Evolutionary conservation across 495 filamentous ascomycete genomes (phyloP).

Genomic region (Podospora conica): DNA sequence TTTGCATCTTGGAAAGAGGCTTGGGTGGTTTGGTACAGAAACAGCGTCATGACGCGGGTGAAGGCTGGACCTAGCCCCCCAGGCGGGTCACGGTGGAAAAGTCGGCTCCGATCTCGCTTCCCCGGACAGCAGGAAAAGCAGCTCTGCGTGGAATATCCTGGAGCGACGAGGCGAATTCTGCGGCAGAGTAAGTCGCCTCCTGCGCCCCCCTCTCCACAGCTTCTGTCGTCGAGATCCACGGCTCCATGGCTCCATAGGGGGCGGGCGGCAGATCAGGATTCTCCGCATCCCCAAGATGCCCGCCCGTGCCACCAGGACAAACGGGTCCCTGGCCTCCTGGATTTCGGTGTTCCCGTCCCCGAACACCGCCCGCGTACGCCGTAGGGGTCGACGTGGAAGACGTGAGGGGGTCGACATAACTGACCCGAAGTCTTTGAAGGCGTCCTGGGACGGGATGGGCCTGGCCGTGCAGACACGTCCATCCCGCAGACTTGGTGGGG

Average conservation of each 20-base stretch:
- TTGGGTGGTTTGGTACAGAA: not conserved
- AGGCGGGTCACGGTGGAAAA: not conserved
- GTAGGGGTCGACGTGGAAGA: too few relatives aligned
- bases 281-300: not conserved
- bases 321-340: not conserved
- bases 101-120: constrained; percentile 6
- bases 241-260: not conserved
- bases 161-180: not conserved
- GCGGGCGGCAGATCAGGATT: not conserved
- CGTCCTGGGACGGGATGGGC: not conserved
- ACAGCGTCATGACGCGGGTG: not conserved
- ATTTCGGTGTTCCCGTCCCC: not conserved
- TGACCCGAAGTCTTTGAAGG: not conserved
- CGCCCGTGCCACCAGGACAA: not conserved
- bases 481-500: not conserved
- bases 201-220: not conserved
- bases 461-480: not conserved
- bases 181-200: not conserved
- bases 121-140: constrained; percentile 1
- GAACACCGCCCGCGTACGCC: not conserved
- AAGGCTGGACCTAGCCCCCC: not conserved
- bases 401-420: not conserved
- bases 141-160: not conserved
- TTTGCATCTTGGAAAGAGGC: not conserved
- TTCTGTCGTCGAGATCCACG: constrained; percentile 1